A percentile compares a stretch with the other conserved stretches of the same genome.
These are phyloP conservation scores for Aureobasidium subglaciale DNA, from an alignment of 2,329 filamentous ascomycete species.

Conservation along the genomic window DNA sequence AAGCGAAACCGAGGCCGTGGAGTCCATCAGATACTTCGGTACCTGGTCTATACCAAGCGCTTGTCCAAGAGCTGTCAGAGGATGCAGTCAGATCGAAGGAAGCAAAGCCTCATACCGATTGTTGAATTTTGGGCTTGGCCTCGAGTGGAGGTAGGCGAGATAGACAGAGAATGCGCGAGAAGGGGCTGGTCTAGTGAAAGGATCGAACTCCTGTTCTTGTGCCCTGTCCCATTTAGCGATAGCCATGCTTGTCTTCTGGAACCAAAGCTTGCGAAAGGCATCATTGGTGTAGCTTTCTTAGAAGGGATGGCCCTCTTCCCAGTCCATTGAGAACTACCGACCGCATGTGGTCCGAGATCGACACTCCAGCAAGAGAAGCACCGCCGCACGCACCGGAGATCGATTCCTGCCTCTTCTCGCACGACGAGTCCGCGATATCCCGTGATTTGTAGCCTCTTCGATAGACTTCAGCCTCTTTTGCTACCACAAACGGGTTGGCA, in stretches of 20 bases:
- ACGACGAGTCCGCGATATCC: constrained; percentile 4
- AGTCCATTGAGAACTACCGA: background rate
- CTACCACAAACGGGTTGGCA: background rate
- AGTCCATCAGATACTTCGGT: background rate
- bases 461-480: constrained; percentile 5
- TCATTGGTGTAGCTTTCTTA: background rate
- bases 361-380: background rate
- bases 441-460: background rate
- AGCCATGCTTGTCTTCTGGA: background rate
- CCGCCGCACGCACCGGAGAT: background rate
- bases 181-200: background rate
- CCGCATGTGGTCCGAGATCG: background rate
- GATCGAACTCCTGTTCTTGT: background rate
- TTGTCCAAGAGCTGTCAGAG: background rate
- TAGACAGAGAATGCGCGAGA: background rate
- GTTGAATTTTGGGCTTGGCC: background rate
- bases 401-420: background rate
- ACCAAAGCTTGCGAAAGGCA: background rate
- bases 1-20: background rate
- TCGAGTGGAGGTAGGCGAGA: background rate
- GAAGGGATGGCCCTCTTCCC: background rate
- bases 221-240: background rate
- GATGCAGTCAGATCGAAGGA: background rate
- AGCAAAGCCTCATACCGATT: background rate
- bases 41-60: background rate